Evolutionary conservation across 306 rosid species (phyloP).

Genomic region (Trifolium dubium): DNA sequence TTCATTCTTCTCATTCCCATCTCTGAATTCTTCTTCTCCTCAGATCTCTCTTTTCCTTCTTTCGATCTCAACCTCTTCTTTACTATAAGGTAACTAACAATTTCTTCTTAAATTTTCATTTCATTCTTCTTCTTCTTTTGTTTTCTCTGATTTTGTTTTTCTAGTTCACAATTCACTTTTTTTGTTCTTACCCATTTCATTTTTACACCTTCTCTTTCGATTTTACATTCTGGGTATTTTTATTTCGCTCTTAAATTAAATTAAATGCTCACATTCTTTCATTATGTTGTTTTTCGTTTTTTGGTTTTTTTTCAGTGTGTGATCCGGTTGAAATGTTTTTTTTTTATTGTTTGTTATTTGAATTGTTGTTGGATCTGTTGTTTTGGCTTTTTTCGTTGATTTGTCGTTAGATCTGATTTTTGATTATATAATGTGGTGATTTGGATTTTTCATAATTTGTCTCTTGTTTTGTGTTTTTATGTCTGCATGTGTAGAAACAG

Average conservation of each 20-base stretch:
- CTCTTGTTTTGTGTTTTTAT: neutral
- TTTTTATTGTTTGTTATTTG: slow-evolving; percentile 19
- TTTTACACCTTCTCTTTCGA: neutral
- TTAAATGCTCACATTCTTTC: neutral
- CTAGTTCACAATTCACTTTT: neutral
- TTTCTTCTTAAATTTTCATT: neutral
- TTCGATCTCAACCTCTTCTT: slow-evolving; percentile 30
- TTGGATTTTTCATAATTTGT: slow-evolving; percentile 35
- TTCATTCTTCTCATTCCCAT: slow-evolving; percentile 31
- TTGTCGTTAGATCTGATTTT: slow-evolving; percentile 51
- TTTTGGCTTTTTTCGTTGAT: slow-evolving; percentile 34
- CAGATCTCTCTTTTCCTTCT: slow-evolving; percentile 46
- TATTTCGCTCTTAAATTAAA: neutral
- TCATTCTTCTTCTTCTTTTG: neutral
- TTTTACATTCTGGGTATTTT: slow-evolving; percentile 24
- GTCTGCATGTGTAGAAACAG: slow-evolving; percentile 22
- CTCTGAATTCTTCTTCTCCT: slow-evolving; percentile 34
- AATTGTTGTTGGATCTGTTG: slow-evolving; percentile 45
- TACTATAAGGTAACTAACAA: slow-evolving; percentile 40
- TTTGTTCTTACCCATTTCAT: slow-evolving; percentile 20
- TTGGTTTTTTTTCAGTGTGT: neutral
- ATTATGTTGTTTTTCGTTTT: neutral
- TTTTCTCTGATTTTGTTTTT: slow-evolving; percentile 3
- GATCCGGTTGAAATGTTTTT: neutral
- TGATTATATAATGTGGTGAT: neutral